Evolutionary conservation across 441 rosid species (phyloP).

Genomic region (Geranium incanum): DNA sequence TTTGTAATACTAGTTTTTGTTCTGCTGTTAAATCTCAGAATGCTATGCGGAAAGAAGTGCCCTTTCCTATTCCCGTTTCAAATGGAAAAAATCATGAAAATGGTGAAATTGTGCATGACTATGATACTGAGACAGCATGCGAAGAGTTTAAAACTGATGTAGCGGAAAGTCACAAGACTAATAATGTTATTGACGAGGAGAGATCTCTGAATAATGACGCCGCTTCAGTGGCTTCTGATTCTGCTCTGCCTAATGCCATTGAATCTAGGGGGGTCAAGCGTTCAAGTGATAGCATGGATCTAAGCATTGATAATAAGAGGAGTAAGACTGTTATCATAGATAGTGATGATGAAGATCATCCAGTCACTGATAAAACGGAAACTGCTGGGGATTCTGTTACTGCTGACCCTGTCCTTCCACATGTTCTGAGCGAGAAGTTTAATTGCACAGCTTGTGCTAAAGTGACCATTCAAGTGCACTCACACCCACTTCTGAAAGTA

Average conservation of each 20-base stretch:
- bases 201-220: conserved; percentile 28
- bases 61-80: conserved; percentile 18
- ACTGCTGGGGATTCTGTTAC: conserved; percentile 18
- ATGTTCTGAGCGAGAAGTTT: conserved; percentile 34
- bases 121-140: conserved; percentile 21
- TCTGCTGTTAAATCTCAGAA: conserved; percentile 26
- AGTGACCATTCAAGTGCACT: conserved; percentile 53
- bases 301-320: conserved; percentile 37
- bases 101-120: conserved; percentile 24
- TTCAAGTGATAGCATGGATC: conserved; percentile 36
- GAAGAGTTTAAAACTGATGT: conserved; percentile 31
- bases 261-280: conserved; percentile 39
- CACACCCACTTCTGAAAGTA: conserved; percentile 82
- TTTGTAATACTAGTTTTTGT: conserved; percentile 6
- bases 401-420: conserved; percentile 29
- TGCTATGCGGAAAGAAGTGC: conserved; percentile 21
- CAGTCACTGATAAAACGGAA: conserved; percentile 29
- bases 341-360: conserved; percentile 42
- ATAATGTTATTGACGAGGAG: conserved; percentile 10
- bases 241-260: conserved; percentile 26
- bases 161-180: conserved; percentile 25
- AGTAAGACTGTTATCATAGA: conserved; percentile 32
- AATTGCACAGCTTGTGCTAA: conserved; percentile 77
- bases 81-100: conserved; percentile 27
- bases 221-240: conserved; percentile 25